phyloP scores from a whole-genome alignment of 192 early-diverging fungal genomes.

The Coemansia reversa region DNA sequence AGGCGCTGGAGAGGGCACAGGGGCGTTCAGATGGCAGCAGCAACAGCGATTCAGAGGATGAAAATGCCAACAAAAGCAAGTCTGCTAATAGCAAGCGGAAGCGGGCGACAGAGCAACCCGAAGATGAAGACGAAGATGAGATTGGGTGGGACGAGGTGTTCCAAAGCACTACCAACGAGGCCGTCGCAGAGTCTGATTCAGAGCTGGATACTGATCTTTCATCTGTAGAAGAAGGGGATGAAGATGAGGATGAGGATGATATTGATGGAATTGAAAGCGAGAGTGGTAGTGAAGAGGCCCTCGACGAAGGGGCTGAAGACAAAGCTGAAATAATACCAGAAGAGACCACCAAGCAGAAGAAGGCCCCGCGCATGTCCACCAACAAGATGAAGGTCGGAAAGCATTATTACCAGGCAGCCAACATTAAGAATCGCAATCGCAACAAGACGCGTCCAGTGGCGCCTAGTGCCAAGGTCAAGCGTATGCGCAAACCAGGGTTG shows the following conservation, averaged over 20 bases:
- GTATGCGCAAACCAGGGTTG: constrained; percentile 52
- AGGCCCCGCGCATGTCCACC: constrained; percentile 81
- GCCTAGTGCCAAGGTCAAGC: constrained; percentile 50
- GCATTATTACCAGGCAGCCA: constrained; percentile 90
- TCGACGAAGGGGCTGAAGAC: constrained; percentile 32
- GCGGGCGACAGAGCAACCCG: constrained; percentile 45
- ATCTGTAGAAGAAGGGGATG: constrained; percentile 50
- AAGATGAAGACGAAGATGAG: constrained; percentile 43
- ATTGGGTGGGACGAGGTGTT: constrained; percentile 90
- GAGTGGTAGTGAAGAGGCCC: constrained; percentile 8
- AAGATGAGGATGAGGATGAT: constrained; percentile 8
- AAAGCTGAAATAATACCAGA: constrained; percentile 21
- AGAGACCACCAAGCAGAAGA: constrained; percentile 47
- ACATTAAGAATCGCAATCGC: constrained; percentile 94
- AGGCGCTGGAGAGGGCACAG: constrained; percentile 58
- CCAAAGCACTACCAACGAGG: constrained; percentile 74
- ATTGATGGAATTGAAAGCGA: constrained; percentile 24
- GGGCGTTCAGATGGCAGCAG: background rate
- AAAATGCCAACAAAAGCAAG: constrained; percentile 20
- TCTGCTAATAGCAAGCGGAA: constrained; percentile 27
- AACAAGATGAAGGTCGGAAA: constrained; percentile 90
- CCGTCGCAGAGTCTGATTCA: constrained; percentile 40
- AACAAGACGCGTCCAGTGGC: constrained; percentile 76
- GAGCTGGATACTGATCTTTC: constrained; percentile 53
- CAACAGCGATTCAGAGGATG: constrained; percentile 43